Evolutionary conservation across 345 rosid genomes (phyloP), one percentile per base, ranked within the genome.

Genomic region (Carallia brachiata): DNA sequence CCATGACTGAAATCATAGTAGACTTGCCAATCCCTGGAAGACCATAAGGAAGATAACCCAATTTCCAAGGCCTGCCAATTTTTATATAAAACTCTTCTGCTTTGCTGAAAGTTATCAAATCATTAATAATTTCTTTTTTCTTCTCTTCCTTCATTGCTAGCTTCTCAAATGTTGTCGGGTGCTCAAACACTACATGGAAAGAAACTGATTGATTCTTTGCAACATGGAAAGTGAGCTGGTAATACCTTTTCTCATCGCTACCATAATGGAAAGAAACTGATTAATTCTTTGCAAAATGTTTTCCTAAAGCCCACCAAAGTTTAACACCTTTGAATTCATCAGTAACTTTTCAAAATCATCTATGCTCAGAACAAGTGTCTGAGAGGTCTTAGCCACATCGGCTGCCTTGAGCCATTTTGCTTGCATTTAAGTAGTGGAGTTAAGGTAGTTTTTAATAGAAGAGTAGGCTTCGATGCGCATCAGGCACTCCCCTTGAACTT

Each of bases 271-370:
- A 18, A 34, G 82, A 67, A 47, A 75, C 5, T 2, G 83, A 58
- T 66, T 61, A 65, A 1, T 62, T 65, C 19, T 67, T 71, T 3
- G 80, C 0, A 7, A 5, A 8, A 27, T 66, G 61, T 4, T 78
- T 78, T 1, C 62, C 76, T 0, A 71, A 82, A 52, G 73, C 81
- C 93, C 90, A 85, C 89, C 87, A 80, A 3, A 86, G 63, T 61
- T 56, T 75, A 31, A 32, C 34, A 4, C 34, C 34, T 4, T 4
- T 32, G 34, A 32, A 32, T 32, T 32, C 34, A 32, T 32, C 89
- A 30, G 79, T 71, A 16, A 85, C 77, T 54, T 85, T 48, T 87
- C 84, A 56, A 81, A 71, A 58, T 85, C 94, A n/a, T 87, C 91
- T 91, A 89, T 84, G 52, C 84, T 81, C 4, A 87, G 82, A 36